phyloP scores from a whole-genome alignment of 2,329 filamentous ascomycete species.

The Reticulascus tulasneorum region DNA sequence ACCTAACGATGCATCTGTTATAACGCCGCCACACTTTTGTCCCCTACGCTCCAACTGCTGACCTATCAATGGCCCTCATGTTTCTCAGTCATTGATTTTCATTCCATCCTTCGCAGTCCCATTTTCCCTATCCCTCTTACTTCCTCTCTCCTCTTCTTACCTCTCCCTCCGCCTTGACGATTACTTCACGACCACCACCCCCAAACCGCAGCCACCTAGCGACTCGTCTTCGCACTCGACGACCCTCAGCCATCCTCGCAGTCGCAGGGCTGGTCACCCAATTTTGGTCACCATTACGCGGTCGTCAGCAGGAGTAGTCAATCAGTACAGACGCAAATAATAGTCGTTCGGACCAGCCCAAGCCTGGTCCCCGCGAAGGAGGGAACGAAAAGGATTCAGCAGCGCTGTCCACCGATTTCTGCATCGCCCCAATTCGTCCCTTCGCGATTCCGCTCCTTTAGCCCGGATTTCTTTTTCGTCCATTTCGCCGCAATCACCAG shows the following conservation, averaged over 20 bases:
- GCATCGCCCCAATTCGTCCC: conserved; percentile 7
- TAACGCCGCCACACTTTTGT: conserved; percentile 12
- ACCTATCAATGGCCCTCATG: conserved; percentile 13
- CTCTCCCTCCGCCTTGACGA: conserved; percentile 2
- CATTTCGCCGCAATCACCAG: background rate
- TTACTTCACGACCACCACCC: background rate
- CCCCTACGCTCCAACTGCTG: conserved; percentile 14
- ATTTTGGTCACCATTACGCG: conserved; percentile 3
- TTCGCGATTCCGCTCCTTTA: conserved; percentile 19
- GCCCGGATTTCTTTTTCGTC: background rate
- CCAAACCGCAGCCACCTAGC: background rate
- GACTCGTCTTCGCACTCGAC: conserved; percentile 8
- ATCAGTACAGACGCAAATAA: conserved; percentile 2
- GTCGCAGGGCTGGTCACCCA: conserved; percentile 10
- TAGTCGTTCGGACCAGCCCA: conserved; percentile 8
- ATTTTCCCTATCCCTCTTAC: conserved; percentile 3
- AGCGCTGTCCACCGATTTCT: conserved; percentile 42
- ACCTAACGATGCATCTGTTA: conserved; percentile 8
- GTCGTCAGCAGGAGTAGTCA: conserved; percentile 8
- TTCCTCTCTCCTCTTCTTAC: conserved; percentile 3
- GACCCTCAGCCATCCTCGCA: conserved; percentile 1
- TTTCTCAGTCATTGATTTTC: conserved; percentile 12
- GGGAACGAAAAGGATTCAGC: conserved; percentile 40
- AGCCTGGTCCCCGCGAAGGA: conserved; percentile 7
- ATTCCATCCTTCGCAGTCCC: conserved; percentile 10